Percentiles rank a stretch among this genome's conserved stretches.
phyloP scores from a whole-genome alignment of 1,284 basidiomycete species.

The Leccinum glutinopallens region DNA sequence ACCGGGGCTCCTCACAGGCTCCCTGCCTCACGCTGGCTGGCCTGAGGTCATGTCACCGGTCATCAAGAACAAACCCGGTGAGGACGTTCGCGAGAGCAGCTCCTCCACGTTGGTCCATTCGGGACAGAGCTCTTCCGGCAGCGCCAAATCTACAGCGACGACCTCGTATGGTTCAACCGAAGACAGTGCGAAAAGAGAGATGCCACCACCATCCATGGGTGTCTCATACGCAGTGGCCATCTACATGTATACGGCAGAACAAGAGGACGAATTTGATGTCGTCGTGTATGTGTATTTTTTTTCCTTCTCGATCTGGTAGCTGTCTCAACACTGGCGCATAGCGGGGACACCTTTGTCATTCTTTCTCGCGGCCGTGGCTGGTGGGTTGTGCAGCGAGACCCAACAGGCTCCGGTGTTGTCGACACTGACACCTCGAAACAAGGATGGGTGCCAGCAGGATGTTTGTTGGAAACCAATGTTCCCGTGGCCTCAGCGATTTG shows the following conservation, averaged over 20 bases:
- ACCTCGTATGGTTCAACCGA: constrained; percentile 24
- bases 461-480: constrained; percentile 89
- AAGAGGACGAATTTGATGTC: constrained; percentile 98
- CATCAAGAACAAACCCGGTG: constrained; percentile 49
- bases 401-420: constrained; percentile 79
- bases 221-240: constrained; percentile 89
- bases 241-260: constrained; percentile 94
- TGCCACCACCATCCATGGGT: constrained; percentile 52
- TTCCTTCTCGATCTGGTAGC: neutral
- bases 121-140: constrained; percentile 24
- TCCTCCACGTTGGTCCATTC: constrained; percentile 26
- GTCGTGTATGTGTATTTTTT: constrained; percentile 70
- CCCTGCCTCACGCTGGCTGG: constrained; percentile 68
- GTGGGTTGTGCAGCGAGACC: constrained; percentile 98
- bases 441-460: constrained; percentile 91
- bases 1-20: constrained; percentile 46
- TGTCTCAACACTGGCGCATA: constrained; percentile 35
- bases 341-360: constrained; percentile 91
- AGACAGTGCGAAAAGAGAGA: constrained; percentile 43
- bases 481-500: constrained; percentile 75
- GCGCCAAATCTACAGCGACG: constrained; percentile 21
- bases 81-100: constrained; percentile 30
- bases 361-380: constrained; percentile 93
- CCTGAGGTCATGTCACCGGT: constrained; percentile 72
- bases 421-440: constrained; percentile 75